phyloP scores from a whole-genome alignment of 306 rosid genomes.

The Potentilla sterilis region DNA sequence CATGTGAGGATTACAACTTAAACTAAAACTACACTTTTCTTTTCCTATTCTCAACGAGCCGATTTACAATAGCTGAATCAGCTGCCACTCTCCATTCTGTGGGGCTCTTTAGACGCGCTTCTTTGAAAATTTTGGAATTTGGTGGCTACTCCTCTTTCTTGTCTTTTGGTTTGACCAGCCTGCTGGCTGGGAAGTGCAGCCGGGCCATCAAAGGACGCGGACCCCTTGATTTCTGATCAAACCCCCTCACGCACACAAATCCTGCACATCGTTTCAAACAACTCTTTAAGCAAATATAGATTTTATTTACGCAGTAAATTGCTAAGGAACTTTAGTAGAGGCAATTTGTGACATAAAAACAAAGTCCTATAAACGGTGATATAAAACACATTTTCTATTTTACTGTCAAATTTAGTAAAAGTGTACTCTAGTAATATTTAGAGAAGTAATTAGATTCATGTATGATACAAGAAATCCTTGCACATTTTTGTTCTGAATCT shows the following conservation, averaged over 20 bases:
- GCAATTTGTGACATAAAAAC: not conserved
- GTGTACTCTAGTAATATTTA: not conserved
- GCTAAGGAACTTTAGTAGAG: not conserved
- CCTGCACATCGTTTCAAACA: slow-evolving; percentile 51
- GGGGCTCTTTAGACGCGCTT: slow-evolving; percentile 17
- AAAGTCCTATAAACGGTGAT: not conserved
- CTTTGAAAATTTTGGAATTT: not conserved
- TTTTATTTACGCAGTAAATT: not conserved
- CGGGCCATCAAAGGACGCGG: slow-evolving; percentile 87
- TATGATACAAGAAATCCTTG: not conserved
- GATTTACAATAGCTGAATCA: slow-evolving; percentile 22
- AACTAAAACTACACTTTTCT: slow-evolving; percentile 25
- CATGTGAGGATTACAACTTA: slow-evolving; percentile 27
- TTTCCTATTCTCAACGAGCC: slow-evolving; percentile 23
- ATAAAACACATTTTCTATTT: not conserved
- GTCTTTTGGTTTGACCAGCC: slow-evolving; percentile 41
- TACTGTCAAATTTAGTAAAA: not conserved
- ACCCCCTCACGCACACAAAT: slow-evolving; percentile 83
- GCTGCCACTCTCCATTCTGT: not conserved
- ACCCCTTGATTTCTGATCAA: slow-evolving; percentile 56
- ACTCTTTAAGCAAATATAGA: not conserved
- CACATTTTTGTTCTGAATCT: not conserved
- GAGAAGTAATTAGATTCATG: not conserved
- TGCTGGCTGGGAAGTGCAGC: slow-evolving; percentile 81
- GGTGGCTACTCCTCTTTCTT: slow-evolving; percentile 27